Percentiles rank a stretch among this genome's conserved stretches.
Conservation (phyloP, 371 early-diverging fungal genomes). For the Mucor circinelloides region DNA sequence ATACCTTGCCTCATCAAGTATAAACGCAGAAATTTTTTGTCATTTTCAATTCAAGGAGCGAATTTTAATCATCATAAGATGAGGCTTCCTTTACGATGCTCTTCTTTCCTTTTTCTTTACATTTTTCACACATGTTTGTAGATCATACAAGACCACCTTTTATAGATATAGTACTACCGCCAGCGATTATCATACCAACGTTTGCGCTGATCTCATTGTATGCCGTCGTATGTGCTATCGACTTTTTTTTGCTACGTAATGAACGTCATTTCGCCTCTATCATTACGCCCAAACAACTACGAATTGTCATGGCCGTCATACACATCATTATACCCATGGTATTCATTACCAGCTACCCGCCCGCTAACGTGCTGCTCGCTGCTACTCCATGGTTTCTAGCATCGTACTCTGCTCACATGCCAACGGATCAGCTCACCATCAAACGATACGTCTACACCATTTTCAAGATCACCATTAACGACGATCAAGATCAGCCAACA, state of each 20-base stretch:
- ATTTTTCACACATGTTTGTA: background rate
- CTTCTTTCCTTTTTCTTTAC: background rate
- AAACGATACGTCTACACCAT: background rate
- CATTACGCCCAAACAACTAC: conserved; percentile 7
- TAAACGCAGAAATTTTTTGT: background rate
- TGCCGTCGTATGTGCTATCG: background rate
- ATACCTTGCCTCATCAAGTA: background rate
- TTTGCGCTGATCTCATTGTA: conserved; percentile 9
- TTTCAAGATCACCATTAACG: background rate
- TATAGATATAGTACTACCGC: conserved; percentile 25
- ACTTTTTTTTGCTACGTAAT: conserved; percentile 17
- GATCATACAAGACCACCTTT: conserved; percentile 20
- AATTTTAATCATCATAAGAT: background rate
- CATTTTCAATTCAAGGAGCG: background rate
- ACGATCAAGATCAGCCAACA: background rate
- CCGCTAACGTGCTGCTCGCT: conserved; percentile 14
- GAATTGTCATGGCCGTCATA: conserved; percentile 4
- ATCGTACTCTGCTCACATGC: conserved; percentile 20
- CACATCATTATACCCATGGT: conserved; percentile 23
- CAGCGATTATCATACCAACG: conserved; percentile 16
- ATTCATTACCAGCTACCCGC: conserved; percentile 13
- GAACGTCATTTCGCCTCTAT: conserved; percentile 3
- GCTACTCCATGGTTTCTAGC: conserved; percentile 30
- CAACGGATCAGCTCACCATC: conserved; percentile 7
- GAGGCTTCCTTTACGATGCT: background rate